Percentiles rank a stretch among this genome's conserved stretches.
phyloP scores from a whole-genome alignment of 495 filamentous ascomycete species.

The Oidiodendron maius region DNA sequence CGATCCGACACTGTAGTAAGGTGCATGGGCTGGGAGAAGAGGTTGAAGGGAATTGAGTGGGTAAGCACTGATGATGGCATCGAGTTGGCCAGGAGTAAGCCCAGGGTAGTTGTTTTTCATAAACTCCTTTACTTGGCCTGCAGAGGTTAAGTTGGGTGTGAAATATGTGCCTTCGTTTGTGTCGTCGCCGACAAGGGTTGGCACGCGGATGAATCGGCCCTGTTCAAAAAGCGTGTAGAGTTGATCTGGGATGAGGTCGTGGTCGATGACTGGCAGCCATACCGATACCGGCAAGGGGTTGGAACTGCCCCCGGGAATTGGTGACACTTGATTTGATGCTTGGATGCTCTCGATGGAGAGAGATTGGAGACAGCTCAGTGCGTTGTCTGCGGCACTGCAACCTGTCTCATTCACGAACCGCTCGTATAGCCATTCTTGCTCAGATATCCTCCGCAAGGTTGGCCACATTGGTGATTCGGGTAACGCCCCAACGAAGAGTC shows the following conservation, averaged over 20 bases:
- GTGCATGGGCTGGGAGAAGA: constrained; percentile 34
- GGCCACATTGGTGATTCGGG: constrained; percentile 60
- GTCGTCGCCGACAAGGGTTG: not conserved
- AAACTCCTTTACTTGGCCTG: constrained; percentile 40
- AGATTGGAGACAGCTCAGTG: no score
- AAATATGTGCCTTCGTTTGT: not conserved
- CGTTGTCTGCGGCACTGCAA: no score
- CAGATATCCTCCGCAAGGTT: constrained; percentile 46
- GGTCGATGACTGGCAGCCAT: no score
- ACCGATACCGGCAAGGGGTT: no score
- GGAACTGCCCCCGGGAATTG: no score
- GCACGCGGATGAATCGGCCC: not conserved
- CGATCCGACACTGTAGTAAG: constrained; percentile 51
- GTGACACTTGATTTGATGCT: no score
- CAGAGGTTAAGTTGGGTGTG: constrained; percentile 43
- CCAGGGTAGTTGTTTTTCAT: constrained; percentile 55
- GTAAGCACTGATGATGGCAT: constrained; percentile 51
- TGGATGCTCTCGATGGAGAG: no score
- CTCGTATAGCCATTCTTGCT: constrained; percentile 60
- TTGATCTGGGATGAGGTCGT: no score
- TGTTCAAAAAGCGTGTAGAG: not conserved
- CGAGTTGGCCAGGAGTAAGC: constrained; percentile 42
- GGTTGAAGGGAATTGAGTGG: constrained; percentile 36
- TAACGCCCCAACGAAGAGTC: constrained; percentile 13
- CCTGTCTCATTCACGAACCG: no score